Evolutionary conservation across 441 rosid species (phyloP).

Genomic region (Euphorbia schlechtendalii): DNA sequence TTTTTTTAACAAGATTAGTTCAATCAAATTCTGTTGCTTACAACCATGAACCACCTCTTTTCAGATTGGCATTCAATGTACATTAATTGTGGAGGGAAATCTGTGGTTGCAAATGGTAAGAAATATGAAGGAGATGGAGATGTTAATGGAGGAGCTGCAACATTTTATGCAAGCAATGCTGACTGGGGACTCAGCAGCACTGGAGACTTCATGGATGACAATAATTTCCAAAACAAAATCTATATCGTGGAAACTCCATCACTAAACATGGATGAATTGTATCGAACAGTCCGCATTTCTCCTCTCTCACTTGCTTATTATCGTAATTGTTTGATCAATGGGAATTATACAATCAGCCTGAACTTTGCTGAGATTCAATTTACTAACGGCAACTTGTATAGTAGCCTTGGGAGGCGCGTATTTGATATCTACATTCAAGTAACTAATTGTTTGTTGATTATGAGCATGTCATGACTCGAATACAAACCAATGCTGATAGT

Average conservation of each 20-base stretch:
- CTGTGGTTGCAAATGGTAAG: neutral
- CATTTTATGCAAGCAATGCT: neutral
- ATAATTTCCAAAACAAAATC: too few species aligned
- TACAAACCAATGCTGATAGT: too few species aligned
- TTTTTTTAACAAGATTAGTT: too few species aligned
- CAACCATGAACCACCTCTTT: too few species aligned
- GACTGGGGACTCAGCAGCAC: neutral
- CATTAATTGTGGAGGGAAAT: neutral
- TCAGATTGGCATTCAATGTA: neutral
- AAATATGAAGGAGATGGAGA: neutral
- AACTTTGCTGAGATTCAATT: neutral
- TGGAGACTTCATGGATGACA: neutral
- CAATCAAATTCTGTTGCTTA: too few species aligned
- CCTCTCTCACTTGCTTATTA: neutral
- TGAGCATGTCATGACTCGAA: too few species aligned
- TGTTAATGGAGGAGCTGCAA: neutral
- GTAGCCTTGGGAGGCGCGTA: neutral
- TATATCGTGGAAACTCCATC: too few species aligned
- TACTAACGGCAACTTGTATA: neutral
- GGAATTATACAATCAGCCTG: neutral
- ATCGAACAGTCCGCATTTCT: neutral
- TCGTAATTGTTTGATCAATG: neutral
- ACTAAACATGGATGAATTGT: neutral
- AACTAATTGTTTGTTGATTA: neutral
- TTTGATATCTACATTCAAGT: neutral